Evolutionary conservation across 2,329 filamentous ascomycete species (phyloP).

Genomic region (Emericellopsis cladophorae): DNA sequence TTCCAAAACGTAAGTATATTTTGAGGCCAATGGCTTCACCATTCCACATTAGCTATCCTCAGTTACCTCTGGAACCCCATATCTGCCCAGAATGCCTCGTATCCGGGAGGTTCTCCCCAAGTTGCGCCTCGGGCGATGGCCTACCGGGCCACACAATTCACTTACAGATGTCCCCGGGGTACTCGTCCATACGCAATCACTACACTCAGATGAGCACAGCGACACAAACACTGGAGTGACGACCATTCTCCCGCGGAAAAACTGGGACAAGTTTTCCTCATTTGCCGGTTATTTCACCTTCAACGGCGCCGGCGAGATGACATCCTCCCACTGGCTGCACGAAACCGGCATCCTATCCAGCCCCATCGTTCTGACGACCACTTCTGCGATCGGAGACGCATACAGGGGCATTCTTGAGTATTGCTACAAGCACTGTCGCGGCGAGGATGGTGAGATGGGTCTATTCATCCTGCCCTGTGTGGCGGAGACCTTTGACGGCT

Average conservation of each 20-base stretch:
- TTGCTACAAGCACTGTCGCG: conserved; percentile 29
- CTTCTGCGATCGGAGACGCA: conserved; percentile 42
- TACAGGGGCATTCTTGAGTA: conserved; percentile 48
- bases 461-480: conserved; percentile 46
- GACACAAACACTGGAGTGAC: conserved; percentile 36
- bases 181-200: conserved; percentile 29
- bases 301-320: conserved; percentile 53
- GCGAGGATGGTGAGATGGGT: conserved; percentile 28
- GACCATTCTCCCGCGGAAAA: conserved; percentile 28
- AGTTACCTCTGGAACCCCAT: neutral
- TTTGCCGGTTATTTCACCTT: conserved; percentile 45
- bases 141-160: conserved; percentile 31
- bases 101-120: conserved; percentile 30
- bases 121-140: conserved; percentile 28
- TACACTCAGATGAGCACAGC: conserved; percentile 14
- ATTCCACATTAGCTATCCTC: too few relatives aligned
- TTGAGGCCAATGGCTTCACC: too few relatives aligned
- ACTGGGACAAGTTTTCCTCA: conserved; percentile 30
- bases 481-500: conserved; percentile 51
- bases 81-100: conserved; percentile 7
- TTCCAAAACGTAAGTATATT: too few relatives aligned
- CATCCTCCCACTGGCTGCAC: conserved; percentile 46
- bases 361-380: conserved; percentile 48
- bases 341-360: conserved; percentile 47
- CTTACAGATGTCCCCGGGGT: conserved; percentile 38